Percentiles rank a stretch among this genome's conserved stretches.
Evolutionary conservation across 805 yeast genomes (phyloP).

Genomic region (Saturnispora besseyi): DNA sequence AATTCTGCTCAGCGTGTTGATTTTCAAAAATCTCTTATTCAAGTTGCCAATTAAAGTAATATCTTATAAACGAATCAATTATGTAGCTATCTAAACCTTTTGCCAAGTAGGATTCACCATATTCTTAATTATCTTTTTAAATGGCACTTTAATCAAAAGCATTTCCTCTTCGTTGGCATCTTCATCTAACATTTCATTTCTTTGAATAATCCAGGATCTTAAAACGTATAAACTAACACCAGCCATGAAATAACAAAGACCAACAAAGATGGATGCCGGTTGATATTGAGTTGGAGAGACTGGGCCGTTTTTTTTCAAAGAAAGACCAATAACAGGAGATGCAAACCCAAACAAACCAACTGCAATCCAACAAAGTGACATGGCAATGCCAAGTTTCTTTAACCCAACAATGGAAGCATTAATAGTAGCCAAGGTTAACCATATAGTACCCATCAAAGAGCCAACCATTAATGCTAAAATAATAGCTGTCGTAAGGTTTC

Average conservation of each 20-base stretch:
- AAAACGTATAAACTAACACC: slow-evolving; percentile 34
- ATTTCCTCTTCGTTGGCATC: slow-evolving; percentile 18
- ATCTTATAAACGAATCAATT: not conserved
- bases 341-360: slow-evolving; percentile 43
- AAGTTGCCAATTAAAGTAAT: not conserved
- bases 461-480: slow-evolving; percentile 47
- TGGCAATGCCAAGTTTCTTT: slow-evolving; percentile 40
- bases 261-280: slow-evolving; percentile 51
- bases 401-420: slow-evolving; percentile 47
- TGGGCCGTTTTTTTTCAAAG: slow-evolving; percentile 33
- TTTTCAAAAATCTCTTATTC: not conserved
- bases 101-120: slow-evolving; percentile 9
- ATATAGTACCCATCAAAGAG: slow-evolving; percentile 50
- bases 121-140: slow-evolving; percentile 1
- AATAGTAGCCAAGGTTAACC: slow-evolving; percentile 46
- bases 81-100: slow-evolving; percentile 9
- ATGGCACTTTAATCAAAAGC: slow-evolving; percentile 13
- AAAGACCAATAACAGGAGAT: slow-evolving; percentile 53
- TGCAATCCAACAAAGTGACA: slow-evolving; percentile 40
- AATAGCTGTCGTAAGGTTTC: slow-evolving; percentile 47
- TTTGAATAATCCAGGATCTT: slow-evolving; percentile 47
- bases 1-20: not conserved
- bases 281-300: slow-evolving; percentile 38
- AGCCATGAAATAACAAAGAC: slow-evolving; percentile 42
- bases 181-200: slow-evolving; percentile 29